Base-by-base conservation (phyloP, 352 stramenopile genomes). In the Phytophthora capsici region DNA sequence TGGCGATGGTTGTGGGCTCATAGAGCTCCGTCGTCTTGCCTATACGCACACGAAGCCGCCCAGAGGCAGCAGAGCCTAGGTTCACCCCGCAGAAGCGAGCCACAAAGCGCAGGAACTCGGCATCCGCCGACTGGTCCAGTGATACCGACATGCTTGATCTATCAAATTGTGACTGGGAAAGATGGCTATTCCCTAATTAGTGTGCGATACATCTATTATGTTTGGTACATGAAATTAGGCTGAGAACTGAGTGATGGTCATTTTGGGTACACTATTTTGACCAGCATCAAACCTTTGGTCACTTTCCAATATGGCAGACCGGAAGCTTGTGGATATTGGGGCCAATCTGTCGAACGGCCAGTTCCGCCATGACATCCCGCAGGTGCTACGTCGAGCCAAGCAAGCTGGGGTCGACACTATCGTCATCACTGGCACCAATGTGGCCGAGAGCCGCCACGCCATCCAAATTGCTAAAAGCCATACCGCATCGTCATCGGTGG, bases 351-450 rank as follows among this genome's bases (percentile, higher is more conserved):
- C 78, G 19, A 87, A 73, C 56, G 72, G 78, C 22, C 78, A 79
- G 61, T 93, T 91, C 75, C 79, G 77, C 20, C 71, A 73, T 8
- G 96, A 99, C 75, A 82, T 98, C 10, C 73, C 89, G 32, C 67
- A 84, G 20, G 91, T 99, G 43, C 71, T 99, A 17, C 75, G 89
- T 28, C 86, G 96, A 51, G 86, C 94, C 0, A 69, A 76, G 12
- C 57, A 82, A 3, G 78, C 77, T 7, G 82, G 87, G 4, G 78
- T 98, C 4, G 66, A 86, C 34, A 71, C 79, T 20, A 88, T 98
- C 22, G 71, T 98, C 25, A 63, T 96, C 45, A 98, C 96, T 9
- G 90, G 90, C 65, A 90, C 73, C n/a, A 90, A 75, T 37, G 54
- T 86, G 36, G 50, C 57, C 46, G 54, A 66, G 32, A 88, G 73